These are phyloP conservation scores for Stephania cephalantha DNA, from an alignment of 164 flowering plant genomes.

Conservation along the genomic window DNA sequence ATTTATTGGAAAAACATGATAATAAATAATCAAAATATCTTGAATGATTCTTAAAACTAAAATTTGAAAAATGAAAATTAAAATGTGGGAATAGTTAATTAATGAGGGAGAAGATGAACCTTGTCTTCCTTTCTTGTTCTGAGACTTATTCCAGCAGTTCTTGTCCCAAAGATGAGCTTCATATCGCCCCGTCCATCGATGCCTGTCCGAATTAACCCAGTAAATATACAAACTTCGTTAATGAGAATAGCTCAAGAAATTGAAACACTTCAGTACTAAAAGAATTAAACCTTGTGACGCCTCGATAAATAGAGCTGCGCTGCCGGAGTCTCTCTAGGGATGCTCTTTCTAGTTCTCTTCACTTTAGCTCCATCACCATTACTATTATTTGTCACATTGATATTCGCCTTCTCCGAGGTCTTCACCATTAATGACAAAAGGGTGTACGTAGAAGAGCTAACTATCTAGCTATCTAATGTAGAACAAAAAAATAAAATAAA, in stretches of 20 bases:
- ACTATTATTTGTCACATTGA: constrained; percentile 4
- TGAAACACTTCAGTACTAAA: neutral
- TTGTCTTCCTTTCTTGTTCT: constrained; percentile 92
- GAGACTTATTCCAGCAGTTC: constrained; percentile 85
- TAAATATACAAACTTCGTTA: no score
- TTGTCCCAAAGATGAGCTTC: constrained; percentile 99
- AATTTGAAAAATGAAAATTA: neutral
- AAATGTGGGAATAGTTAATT: neutral
- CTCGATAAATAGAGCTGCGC: constrained; percentile 79
- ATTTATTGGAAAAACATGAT: neutral
- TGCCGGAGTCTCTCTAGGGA: constrained; percentile 81
- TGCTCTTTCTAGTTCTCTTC: constrained; percentile 65
- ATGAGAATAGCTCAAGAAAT: neutral
- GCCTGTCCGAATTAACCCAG: constrained; percentile 34
- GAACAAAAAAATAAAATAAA: neutral
- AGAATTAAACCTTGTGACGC: constrained; percentile 69
- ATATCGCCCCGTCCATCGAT: constrained; percentile 87
- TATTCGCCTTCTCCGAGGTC: constrained; percentile 30
- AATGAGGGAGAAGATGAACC: constrained; percentile 26
- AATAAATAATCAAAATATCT: neutral
- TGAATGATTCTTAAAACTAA: neutral
- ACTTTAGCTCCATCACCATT: constrained; percentile 22
- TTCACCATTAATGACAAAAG: constrained; percentile 33
- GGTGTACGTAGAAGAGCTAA: no score
- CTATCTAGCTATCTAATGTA: no score